Base-by-base conservation (phyloP, 2,329 filamentous ascomycete genomes). In the Colletotrichum salicis region DNA sequence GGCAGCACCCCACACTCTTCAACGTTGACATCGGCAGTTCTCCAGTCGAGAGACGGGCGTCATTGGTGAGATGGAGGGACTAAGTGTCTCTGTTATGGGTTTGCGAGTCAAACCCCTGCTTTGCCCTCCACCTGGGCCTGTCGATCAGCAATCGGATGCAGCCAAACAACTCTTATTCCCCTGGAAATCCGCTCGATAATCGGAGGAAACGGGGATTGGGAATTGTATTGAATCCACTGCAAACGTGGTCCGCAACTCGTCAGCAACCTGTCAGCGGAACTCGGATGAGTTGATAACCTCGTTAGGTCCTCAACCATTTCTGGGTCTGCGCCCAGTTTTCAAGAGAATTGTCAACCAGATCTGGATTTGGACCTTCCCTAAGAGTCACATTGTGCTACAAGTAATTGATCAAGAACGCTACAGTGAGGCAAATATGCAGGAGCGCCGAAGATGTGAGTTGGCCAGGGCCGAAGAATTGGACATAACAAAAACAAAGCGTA, bases 51-150 rank as follows among this genome's bases (percentile, higher is more conserved):
- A n/a, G n/a, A 7, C 24, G 10, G 2, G 58, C n/a, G 52, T 45
- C 45, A 71, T 68, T 71, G 64, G 69, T 52, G 45, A 33, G 15
- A 22, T 13, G 7, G 58, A 24, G 12, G 22, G 15, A 4, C 13
- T 37, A 11, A 15, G n/a, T 13, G n/a, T 24, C 22, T 35, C 37
- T 35, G 7, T 37, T 64, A 48, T 64, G 69, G 35, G 31, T n/a
- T 12, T 24, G 45, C 65, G 69, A 71, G 59, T 71, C 65, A 69
- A 60, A 2, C n/a, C 48, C 65, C 69, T 37, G 59, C 58, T 5
- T 13, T 22, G 33, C 19, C 59, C 54, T 71, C 59, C 58, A 54
- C 45, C 45, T 22, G 35, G 65, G 56, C 65, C 59, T 60, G 59
- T 6, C 45, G 41, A 68, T 63, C 69, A 62, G 37, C 52, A 56